A percentile compares a stretch with the other conserved stretches of the same genome.
Conservation (phyloP, 2,329 filamentous ascomycete species). For the Fusarium cyanostomum region DNA sequence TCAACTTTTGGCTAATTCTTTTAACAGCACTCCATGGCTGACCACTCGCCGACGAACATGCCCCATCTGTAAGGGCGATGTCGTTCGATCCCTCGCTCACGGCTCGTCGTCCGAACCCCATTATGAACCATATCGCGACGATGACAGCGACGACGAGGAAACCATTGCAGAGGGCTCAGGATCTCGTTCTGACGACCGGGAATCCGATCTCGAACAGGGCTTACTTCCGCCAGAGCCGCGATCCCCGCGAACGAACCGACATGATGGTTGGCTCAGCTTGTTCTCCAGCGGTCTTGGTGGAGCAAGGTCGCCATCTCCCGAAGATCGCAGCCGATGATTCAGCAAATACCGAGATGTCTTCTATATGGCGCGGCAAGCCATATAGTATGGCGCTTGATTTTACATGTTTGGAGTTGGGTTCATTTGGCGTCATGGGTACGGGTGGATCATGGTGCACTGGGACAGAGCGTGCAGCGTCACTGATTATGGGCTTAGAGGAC, state of each 20-base stretch:
- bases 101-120: constrained; percentile 61
- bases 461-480: constrained; percentile 24
- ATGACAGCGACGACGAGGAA: constrained; percentile 55
- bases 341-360: background rate
- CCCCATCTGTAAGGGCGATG: constrained; percentile 97
- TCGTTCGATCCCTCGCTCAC: constrained; percentile 75
- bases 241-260: constrained; percentile 36
- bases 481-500: constrained; percentile 23
- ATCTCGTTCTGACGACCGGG: constrained; percentile 44
- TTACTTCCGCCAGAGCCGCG: constrained; percentile 37
- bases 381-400: constrained; percentile 25
- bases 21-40: constrained; percentile 87
- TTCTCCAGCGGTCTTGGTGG: constrained; percentile 47
- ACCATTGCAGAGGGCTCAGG: constrained; percentile 50
- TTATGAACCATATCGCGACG: constrained; percentile 66
- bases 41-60: constrained; percentile 96
- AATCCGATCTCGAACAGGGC: constrained; percentile 57
- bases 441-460: constrained; percentile 13
- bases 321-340: constrained; percentile 39
- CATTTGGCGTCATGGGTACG: constrained; percentile 19
- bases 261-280: constrained; percentile 51
- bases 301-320: constrained; percentile 38
- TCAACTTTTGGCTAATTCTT: constrained; percentile 22
- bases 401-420: constrained; percentile 27
- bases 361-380: constrained; percentile 11